Conservation (phyloP, 148 eudicot species). For the Selenicereus undatus region DNA sequence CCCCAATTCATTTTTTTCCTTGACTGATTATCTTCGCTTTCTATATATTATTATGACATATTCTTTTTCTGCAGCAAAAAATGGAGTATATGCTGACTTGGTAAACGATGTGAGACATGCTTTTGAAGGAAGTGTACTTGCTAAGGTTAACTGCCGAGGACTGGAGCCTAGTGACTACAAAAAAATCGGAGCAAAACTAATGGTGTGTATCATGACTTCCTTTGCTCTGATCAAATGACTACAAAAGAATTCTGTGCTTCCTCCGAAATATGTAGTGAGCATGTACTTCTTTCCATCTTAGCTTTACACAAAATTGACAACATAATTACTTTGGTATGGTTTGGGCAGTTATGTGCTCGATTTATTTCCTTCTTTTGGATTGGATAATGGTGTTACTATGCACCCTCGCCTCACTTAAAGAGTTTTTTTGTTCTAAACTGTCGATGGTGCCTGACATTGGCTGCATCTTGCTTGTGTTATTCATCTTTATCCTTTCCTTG, state of each 20-base stretch:
- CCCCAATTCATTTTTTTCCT: no score
- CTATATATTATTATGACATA: constrained; percentile 10
- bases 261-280: not conserved
- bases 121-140: constrained; percentile 78
- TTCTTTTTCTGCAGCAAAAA: constrained; percentile 54
- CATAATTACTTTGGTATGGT: not conserved
- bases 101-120: constrained; percentile 86
- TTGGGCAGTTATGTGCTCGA: not conserved
- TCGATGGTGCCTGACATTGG: no score
- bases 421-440: not conserved
- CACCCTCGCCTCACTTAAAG: no score
- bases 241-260: not conserved
- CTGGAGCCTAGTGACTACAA: constrained; percentile 80
- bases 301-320: not conserved
- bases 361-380: not conserved
- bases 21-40: not conserved
- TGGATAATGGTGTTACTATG: not conserved
- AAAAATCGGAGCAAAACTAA: constrained; percentile 86
- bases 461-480: not conserved
- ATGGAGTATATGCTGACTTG: constrained; percentile 66
- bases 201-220: constrained; percentile 44
- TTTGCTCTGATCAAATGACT: not conserved
- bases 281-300: not conserved
- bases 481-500: not conserved
- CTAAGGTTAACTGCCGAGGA: constrained; percentile 77